A percentile compares a stretch with the other conserved stretches of the same genome.
Evolutionary conservation across 2,329 filamentous ascomycete genomes (phyloP).

Genomic region (Atkinsonella hypoxylon): DNA sequence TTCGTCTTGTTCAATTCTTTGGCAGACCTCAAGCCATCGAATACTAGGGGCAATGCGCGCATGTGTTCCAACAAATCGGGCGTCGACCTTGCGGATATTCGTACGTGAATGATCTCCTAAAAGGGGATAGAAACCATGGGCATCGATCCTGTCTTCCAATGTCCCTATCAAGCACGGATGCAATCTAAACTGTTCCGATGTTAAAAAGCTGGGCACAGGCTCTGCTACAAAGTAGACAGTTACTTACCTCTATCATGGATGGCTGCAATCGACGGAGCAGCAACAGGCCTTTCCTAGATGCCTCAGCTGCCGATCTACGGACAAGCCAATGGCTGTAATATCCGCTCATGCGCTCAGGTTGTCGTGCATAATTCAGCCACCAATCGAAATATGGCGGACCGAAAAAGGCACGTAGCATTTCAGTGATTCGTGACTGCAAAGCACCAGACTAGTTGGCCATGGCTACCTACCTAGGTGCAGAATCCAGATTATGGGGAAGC

Average conservation of each 20-base stretch:
- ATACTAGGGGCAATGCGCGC: not conserved
- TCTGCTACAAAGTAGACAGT: too few relatives aligned
- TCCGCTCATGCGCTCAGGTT: too few relatives aligned
- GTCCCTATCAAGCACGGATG: not conserved
- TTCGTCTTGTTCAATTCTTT: not conserved
- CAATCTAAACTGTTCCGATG: not conserved
- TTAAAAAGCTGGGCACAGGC: too few relatives aligned
- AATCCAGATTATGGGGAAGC: too few relatives aligned
- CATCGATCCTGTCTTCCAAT: not conserved
- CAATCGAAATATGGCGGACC: too few relatives aligned
- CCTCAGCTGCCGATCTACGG: conserved; percentile 11
- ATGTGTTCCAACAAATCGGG: not conserved
- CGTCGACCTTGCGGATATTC: not conserved
- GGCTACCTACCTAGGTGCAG: too few relatives aligned
- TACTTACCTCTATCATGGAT: not conserved
- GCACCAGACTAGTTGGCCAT: too few relatives aligned
- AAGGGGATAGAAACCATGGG: not conserved
- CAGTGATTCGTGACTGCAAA: too few relatives aligned
- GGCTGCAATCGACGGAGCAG: not conserved
- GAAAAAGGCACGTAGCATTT: too few relatives aligned
- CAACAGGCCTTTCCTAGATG: conserved; percentile 2
- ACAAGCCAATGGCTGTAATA: conserved; percentile 12
- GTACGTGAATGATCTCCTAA: not conserved
- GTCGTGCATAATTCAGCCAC: too few relatives aligned
- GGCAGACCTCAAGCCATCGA: not conserved